Conservation (phyloP, 495 filamentous ascomycete species). For the Hypoxylon lienhwacheense region DNA sequence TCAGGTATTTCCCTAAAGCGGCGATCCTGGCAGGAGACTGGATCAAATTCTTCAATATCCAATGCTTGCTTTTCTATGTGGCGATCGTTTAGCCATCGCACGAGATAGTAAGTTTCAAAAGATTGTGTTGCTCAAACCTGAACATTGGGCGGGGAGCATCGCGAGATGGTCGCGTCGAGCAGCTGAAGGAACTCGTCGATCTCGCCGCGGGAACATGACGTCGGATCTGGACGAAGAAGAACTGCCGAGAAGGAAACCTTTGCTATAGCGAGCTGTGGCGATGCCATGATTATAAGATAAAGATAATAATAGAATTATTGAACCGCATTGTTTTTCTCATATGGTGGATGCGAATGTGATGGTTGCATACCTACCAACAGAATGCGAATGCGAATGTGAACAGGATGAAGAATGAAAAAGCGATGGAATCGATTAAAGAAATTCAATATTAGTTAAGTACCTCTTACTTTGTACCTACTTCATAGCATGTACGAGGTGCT, state of each 20-base stretch:
- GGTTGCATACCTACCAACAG: too few relatives aligned
- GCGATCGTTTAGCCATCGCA: conserved; percentile 61
- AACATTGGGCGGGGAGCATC: conserved; percentile 82
- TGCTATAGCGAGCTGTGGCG: conserved; percentile 76
- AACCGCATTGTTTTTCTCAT: conserved; percentile 17
- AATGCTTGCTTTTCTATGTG: conserved; percentile 79
- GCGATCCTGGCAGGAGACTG: conserved; percentile 66
- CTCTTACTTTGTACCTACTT: too few relatives aligned
- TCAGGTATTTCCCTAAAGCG: conserved; percentile 75
- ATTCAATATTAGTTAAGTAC: too few relatives aligned
- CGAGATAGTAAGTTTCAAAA: conserved; percentile 54
- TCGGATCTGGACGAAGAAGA: conserved; percentile 75
- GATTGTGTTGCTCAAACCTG: conserved; percentile 81
- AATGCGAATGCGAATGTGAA: too few relatives aligned
- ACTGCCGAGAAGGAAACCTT: conserved; percentile 78
- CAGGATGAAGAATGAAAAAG: neutral
- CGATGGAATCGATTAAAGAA: conserved; percentile 6
- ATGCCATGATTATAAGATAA: conserved; percentile 56
- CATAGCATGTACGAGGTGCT: conserved; percentile 11
- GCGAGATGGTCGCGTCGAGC: conserved; percentile 66
- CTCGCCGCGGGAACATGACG: conserved; percentile 67
- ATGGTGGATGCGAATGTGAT: conserved; percentile 4
- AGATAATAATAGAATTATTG: neutral
- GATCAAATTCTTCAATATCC: conserved; percentile 73
- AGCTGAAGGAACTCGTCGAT: conserved; percentile 70